These are phyloP conservation scores for Penicillium sp. DNA, from an alignment of 2,329 filamentous ascomycete species.

Conservation along the genomic window DNA sequence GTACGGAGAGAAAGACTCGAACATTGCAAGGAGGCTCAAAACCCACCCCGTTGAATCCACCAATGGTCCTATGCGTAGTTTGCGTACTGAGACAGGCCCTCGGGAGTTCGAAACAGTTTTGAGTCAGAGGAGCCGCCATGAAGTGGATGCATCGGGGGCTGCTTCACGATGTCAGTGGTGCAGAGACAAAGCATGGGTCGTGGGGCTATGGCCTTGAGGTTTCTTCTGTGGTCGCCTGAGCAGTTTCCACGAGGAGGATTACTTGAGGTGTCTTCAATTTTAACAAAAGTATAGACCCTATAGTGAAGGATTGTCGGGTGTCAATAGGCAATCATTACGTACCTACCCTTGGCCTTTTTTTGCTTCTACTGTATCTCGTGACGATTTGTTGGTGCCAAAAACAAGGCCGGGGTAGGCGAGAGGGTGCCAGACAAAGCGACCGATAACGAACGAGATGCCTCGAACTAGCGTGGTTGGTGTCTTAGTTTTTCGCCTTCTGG, in stretches of 20 bases:
- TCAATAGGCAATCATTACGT: no score
- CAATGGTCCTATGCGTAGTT: no score
- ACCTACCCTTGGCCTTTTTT: neutral
- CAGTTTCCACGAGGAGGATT: neutral
- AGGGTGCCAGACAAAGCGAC: neutral
- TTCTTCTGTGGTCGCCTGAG: neutral
- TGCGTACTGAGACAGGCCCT: neutral
- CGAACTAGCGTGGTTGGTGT: neutral
- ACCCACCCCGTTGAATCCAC: neutral
- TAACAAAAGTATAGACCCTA: no score
- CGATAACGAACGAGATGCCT: neutral
- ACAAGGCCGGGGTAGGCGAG: neutral
- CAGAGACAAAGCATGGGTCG: no score
- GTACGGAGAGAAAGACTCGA: neutral
- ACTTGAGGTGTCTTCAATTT: neutral
- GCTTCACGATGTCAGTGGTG: neutral
- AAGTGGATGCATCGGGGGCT: no score
- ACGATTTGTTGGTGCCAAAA: neutral
- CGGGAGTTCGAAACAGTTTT: neutral
- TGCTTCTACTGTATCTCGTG: neutral
- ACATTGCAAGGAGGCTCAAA: neutral
- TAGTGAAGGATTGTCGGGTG: no score
- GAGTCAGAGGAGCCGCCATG: neutral
- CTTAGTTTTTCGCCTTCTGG: neutral
- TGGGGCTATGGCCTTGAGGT: neutral